phyloP scores from a whole-genome alignment of 108 stramenopile genomes.

The Epithemia pelagica region DNA sequence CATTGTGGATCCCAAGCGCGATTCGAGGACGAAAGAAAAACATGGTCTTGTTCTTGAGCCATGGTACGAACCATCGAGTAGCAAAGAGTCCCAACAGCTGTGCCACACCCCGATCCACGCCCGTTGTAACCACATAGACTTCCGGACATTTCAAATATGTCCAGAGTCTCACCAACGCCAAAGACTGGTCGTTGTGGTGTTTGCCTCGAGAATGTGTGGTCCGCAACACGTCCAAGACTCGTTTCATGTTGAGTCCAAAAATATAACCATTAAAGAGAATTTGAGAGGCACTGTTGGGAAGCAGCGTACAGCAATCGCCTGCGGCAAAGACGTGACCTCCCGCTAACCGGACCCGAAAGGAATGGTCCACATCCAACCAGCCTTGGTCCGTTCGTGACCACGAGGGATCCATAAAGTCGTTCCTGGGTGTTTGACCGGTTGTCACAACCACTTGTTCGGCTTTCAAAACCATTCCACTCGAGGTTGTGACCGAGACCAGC shows the following conservation, averaged over 20 bases:
- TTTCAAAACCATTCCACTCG: not conserved
- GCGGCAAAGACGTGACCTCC: slow-evolving; percentile 12
- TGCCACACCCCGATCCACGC: not conserved
- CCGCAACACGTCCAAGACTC: slow-evolving; percentile 3
- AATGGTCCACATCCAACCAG: slow-evolving; percentile 10
- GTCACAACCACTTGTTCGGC: slow-evolving; percentile 12
- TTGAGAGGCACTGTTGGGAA: slow-evolving; percentile 7
- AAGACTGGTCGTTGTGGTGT: too few relatives aligned
- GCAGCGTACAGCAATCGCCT: slow-evolving; percentile 13
- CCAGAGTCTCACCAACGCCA: not conserved
- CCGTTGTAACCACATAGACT: not conserved
- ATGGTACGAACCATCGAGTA: slow-evolving; percentile 10
- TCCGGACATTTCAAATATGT: not conserved
- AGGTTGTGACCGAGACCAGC: not conserved
- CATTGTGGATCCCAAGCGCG: not conserved
- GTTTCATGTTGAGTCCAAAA: slow-evolving; percentile 7
- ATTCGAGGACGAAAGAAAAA: not conserved
- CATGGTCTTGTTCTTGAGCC: slow-evolving; percentile 21
- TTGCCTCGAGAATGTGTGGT: too few relatives aligned
- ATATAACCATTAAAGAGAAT: not conserved
- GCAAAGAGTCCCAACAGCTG: not conserved
- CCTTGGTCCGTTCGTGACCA: slow-evolving; percentile 2
- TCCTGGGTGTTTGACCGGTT: slow-evolving; percentile 9
- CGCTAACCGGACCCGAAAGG: slow-evolving; percentile 12
- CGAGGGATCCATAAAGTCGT: slow-evolving; percentile 5